phyloP scores from a whole-genome alignment of 495 filamentous ascomycete genomes.

The Pseudotulostoma volvatum region DNA sequence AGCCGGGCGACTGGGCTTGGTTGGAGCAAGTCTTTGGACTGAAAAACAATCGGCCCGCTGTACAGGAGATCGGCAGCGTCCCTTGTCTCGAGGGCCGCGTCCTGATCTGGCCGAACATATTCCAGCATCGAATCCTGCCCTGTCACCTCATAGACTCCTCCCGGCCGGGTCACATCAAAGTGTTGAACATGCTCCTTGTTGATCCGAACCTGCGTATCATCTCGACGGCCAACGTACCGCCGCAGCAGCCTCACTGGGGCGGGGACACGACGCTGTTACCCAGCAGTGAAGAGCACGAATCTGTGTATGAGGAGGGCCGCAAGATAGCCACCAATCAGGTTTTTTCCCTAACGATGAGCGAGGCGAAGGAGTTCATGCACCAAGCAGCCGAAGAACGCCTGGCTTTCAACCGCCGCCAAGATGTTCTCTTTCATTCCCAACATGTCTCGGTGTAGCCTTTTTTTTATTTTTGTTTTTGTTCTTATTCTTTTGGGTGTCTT shows the following conservation, averaged over 20 bases:
- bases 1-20: conserved; percentile 14
- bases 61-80: conserved; percentile 19
- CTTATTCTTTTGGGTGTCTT: no score
- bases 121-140: conserved; percentile 35
- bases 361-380: conserved; percentile 16
- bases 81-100: conserved; percentile 9
- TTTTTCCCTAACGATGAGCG: conserved; percentile 19
- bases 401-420: conserved; percentile 18
- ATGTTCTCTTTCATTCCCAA: conserved; percentile 20
- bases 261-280: conserved; percentile 6
- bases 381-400: conserved; percentile 14
- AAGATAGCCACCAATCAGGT: conserved; percentile 12
- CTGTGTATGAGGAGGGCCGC: conserved; percentile 15
- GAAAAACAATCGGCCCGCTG: conserved; percentile 13
- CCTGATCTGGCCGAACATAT: conserved; percentile 19
- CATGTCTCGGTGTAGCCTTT: no score
- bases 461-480: no score
- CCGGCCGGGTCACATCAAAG: conserved; percentile 30
- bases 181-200: conserved; percentile 36
- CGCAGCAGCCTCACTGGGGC: conserved; percentile 30
- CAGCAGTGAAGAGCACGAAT: conserved; percentile 9
- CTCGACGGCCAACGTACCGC: conserved; percentile 39
- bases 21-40: conserved; percentile 20
- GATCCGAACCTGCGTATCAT: conserved; percentile 38
- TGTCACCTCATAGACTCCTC: conserved; percentile 28